Conservation (phyloP, 2,329 filamentous ascomycete genomes). For the Penicillium brasilianum region DNA sequence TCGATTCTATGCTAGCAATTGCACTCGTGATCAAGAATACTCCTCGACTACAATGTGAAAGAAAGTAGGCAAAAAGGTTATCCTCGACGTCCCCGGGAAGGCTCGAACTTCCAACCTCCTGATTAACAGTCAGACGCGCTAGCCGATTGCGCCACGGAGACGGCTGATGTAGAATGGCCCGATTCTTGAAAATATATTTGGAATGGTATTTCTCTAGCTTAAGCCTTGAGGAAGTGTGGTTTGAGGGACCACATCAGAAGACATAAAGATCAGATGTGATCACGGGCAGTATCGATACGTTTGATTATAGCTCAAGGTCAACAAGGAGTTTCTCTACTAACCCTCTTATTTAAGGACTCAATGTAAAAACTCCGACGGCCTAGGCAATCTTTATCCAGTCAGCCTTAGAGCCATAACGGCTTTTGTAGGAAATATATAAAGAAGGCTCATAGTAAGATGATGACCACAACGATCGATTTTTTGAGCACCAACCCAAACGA, state of each 20-base stretch:
- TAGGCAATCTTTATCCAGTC: no score
- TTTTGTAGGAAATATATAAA: no score
- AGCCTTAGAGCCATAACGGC: no score
- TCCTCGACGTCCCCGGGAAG: slow-evolving; percentile 42
- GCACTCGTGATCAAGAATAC: background rate
- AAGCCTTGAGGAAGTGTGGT: background rate
- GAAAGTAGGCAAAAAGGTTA: background rate
- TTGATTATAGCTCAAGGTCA: no score
- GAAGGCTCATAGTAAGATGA: no score
- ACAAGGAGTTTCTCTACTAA: no score
- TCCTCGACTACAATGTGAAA: background rate
- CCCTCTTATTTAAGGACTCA: no score
- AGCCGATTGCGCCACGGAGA: slow-evolving; percentile 41
- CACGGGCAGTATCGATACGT: no score
- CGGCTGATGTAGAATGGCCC: background rate
- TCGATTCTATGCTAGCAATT: no score
- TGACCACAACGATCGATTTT: no score
- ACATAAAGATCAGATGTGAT: background rate
- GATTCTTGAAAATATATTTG: background rate
- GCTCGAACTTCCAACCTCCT: slow-evolving; percentile 49
- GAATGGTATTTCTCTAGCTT: background rate
- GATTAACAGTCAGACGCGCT: slow-evolving; percentile 45
- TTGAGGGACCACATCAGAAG: background rate
- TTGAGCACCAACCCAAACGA: no score
- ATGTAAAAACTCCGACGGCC: no score